These are phyloP conservation scores for Vicia sativa DNA, from an alignment of 306 rosid species.

Conservation along the genomic window DNA sequence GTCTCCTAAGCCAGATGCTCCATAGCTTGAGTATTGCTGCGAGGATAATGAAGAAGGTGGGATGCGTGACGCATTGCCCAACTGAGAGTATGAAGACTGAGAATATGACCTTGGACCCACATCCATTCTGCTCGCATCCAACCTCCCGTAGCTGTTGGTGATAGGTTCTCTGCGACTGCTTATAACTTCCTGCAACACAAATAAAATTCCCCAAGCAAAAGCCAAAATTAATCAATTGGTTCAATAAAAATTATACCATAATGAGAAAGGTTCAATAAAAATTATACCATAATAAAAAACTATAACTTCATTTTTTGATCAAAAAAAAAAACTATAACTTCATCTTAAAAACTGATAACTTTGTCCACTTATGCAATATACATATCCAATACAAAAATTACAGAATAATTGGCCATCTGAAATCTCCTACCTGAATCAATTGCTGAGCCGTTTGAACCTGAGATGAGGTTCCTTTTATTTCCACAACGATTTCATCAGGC, in stretches of 20 bases:
- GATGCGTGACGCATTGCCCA: conserved; percentile 59
- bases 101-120: conserved; percentile 35
- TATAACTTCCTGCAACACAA: conserved; percentile 67
- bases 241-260: conserved; percentile 13
- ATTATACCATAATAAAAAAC: too few relatives aligned
- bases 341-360: background rate
- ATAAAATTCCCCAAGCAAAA: conserved; percentile 31
- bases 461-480: conserved; percentile 85
- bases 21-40: conserved; percentile 65
- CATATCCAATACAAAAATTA: conserved; percentile 5
- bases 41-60: conserved; percentile 70
- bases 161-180: conserved; percentile 64
- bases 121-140: conserved; percentile 68
- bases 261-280: too few relatives aligned
- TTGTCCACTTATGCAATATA: background rate
- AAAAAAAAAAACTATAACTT: background rate
- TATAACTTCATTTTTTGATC: too few relatives aligned
- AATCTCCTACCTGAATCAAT: conserved; percentile 73
- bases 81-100: conserved; percentile 64
- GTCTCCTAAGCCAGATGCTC: conserved; percentile 74
- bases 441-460: conserved; percentile 88
- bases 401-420: background rate
- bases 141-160: conserved; percentile 58
- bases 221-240: conserved; percentile 21
- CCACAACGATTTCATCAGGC: conserved; percentile 85